Evolutionary conservation across 495 filamentous ascomycete species (phyloP), one percentile per base, ranked within the genome.

Genomic region (Diplogelasinospora grovesii): DNA sequence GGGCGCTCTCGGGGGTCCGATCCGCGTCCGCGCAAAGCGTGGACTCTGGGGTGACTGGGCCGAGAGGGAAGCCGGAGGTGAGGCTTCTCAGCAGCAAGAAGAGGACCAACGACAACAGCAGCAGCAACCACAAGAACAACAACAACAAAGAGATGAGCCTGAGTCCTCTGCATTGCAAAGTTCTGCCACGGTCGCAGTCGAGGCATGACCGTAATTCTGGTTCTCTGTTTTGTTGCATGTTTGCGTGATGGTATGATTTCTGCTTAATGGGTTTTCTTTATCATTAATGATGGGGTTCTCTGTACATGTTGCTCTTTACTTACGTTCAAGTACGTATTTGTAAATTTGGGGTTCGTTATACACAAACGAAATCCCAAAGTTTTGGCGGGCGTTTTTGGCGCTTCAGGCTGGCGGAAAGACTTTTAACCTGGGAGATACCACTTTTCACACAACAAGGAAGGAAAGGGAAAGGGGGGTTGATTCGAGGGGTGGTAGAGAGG

Each of bases 41-140:
- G 88, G 83, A 14, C 74, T 98, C 19, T 98, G 92, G 90, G 92
- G 90, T 20, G 77, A 79, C 16, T 97, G 93, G 92, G 93, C 92
- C 2, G 92, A 95, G 67, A 79, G 79, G 40, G 82, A 82, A 52
- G 83, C 84, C 35, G 81, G 74, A 15, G 73, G 74, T 26, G 74
- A 77, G 52, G 64, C 67, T 22, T 65, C 64, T 5, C 54, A 53
- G 22, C 61, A 70, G 35, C 56, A 64, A 33, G 44, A 59, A 36
- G 49, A 38, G 10, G 39, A 50, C 21, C 38, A 52, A 33, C 54
- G 48, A 19, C 50, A 57, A 28, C 58, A 47, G 60, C 56, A 6
- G 56, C 62, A 11, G 54, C 63, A 2, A 54, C 53, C 2, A 48
- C 65, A n/a, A n/a, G n/a, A n/a, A n/a, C n/a, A n/a, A n/a, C n/a